Percentiles rank a stretch among this genome's conserved stretches.
phyloP scores from a whole-genome alignment of 768 basidiomycete genomes.

The Tricholoma saponaceum region DNA sequence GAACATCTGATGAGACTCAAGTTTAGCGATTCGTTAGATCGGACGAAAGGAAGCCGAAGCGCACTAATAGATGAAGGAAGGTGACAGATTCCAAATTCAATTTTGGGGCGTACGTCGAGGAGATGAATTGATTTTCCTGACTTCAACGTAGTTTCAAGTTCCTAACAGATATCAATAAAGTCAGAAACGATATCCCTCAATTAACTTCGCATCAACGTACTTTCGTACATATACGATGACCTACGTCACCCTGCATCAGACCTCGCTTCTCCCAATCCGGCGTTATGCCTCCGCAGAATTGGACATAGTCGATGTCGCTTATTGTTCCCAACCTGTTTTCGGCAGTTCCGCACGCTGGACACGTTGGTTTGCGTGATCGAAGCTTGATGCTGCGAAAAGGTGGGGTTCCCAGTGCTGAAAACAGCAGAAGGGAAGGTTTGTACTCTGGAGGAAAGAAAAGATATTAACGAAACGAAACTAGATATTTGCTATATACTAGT shows the following conservation, averaged over 20 bases:
- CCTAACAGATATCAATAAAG: conserved; percentile 12
- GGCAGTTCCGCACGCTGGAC: conserved; percentile 69
- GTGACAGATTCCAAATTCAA: conserved; percentile 85
- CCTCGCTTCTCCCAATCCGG: conserved; percentile 67
- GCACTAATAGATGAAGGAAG: conserved; percentile 71
- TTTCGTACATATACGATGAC: conserved; percentile 39
- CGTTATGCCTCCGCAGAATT: conserved; percentile 75
- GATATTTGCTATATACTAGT: conserved; percentile 10
- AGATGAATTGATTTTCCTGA: conserved; percentile 31
- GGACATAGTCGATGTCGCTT: conserved; percentile 69
- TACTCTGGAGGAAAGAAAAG: conserved; percentile 30
- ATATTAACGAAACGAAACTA: not conserved
- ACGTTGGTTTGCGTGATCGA: conserved; percentile 65
- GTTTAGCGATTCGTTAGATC: not conserved
- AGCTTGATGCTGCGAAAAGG: conserved; percentile 84
- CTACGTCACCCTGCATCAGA: conserved; percentile 31
- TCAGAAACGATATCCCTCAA: not conserved
- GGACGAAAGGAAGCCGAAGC: not conserved
- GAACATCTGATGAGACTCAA: conserved; percentile 53
- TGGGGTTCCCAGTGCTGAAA: conserved; percentile 62
- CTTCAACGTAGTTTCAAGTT: conserved; percentile 26
- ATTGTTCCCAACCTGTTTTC: conserved; percentile 41
- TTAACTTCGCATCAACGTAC: conserved; percentile 21
- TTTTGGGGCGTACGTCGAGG: conserved; percentile 76
- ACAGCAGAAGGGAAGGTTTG: conserved; percentile 65